Percentiles rank a stretch among this genome's conserved stretches.
Evolutionary conservation across 352 stramenopile genomes (phyloP).

Genomic region (Phytophthora macrochlamydospora): DNA sequence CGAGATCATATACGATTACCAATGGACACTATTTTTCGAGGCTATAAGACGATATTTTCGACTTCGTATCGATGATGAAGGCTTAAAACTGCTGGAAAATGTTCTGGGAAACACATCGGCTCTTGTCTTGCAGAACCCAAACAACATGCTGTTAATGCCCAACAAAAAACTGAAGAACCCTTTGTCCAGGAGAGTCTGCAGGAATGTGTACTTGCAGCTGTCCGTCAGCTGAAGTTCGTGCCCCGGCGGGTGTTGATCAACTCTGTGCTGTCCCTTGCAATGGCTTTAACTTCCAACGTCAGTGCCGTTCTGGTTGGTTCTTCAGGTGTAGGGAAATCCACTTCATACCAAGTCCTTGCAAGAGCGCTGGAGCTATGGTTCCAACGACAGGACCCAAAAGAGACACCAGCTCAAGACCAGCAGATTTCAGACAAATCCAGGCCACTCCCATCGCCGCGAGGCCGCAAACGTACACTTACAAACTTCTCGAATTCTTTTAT

Average conservation of each 20-base stretch:
- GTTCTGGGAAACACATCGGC: constrained; percentile 6
- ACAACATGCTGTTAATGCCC: background rate
- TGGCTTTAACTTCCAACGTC: constrained; percentile 14
- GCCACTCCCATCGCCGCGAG: too few relatives aligned
- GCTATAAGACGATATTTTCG: constrained; percentile 22
- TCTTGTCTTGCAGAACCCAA: background rate
- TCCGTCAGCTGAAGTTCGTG: constrained; percentile 25
- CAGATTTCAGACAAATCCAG: too few relatives aligned
- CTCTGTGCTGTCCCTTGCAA: constrained; percentile 14
- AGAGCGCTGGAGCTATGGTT: constrained; percentile 28
- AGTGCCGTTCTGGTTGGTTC: constrained; percentile 33
- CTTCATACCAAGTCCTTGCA: constrained; percentile 40
- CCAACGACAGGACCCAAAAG: constrained; percentile 1
- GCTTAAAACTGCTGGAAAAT: constrained; percentile 7
- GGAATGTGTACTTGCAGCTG: constrained; percentile 4
- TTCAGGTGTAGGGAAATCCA: constrained; percentile 44
- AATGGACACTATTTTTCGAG: constrained; percentile 2
- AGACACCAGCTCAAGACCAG: background rate
- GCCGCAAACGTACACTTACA: background rate
- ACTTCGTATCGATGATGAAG: constrained; percentile 15
- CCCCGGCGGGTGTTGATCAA: constrained; percentile 28
- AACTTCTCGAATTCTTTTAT: constrained; percentile 18
- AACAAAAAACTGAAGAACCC: background rate
- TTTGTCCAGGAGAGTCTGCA: background rate
- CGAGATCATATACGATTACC: background rate